Evolutionary conservation across 169 alveolate genomes (phyloP), one percentile per base, ranked within the genome.

Genomic region (Plasmodium knowlesi): DNA sequence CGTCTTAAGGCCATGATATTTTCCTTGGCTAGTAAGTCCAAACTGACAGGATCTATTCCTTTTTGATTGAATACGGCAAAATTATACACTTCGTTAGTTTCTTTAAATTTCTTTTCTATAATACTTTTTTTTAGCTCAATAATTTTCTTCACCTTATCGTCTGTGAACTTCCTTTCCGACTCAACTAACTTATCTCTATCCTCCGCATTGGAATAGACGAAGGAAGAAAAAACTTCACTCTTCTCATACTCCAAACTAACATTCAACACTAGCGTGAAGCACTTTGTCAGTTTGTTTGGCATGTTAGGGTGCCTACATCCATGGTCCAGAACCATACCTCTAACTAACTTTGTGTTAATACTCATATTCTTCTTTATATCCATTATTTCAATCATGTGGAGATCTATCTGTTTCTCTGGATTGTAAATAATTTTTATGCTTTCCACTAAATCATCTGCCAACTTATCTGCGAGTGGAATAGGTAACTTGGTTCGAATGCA

Each of bases 21-120:
- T 94, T 99, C 99, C 92, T 98, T 98, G 6, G 99, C 99, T 70
- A 99, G 95, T 99, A 99, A 95, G 95, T 99, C 99, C 43, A 99
- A 96, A 22, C 99, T 98, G 9, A 99, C 98, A n/a, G 99, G 99
- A 96, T 99, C 99, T 43, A 99, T 99, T 41, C 99, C 99, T 95
- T 99, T 99, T 97, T 99, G 99, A 95, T 99, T 99, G 84, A 99
- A 97, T 46, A 99, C 99, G 70, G 99, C 99, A 97, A 99, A 99
- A 76, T 96, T 90, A 73, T 94, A 92, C 46, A 92, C 76, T 76
- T 96, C 97, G 53, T 95, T 97, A 2, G 92, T 70, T 12, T 92
- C 96, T 83, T 98, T 96, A 19, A 96, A 97, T 83, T 94, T 95
- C 39, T 80, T 95, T 28, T 96, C 98, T 61, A 98, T 97, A 70